Conservation (phyloP, 1,139 yeast genomes). For the Yamadazyma conglobata region DNA sequence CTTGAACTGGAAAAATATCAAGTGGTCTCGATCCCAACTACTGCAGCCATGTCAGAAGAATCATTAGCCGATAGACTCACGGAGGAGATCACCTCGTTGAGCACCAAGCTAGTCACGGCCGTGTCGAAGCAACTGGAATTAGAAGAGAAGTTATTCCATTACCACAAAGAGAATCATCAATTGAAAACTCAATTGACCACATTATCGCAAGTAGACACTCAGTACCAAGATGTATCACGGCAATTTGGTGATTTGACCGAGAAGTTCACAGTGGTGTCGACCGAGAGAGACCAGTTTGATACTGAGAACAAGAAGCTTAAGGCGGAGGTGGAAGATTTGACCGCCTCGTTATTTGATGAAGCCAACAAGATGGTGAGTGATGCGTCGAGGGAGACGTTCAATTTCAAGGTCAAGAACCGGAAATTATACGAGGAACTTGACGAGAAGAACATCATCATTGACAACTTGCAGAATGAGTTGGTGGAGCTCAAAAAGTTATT, state of each 20-base stretch:
- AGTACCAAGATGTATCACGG: constrained; percentile 28
- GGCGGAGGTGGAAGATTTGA: constrained; percentile 72
- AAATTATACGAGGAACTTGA: constrained; percentile 62
- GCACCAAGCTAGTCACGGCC: constrained; percentile 60
- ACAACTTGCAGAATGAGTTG: constrained; percentile 65
- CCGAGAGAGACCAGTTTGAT: constrained; percentile 49
- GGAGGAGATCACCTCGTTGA: constrained; percentile 52
- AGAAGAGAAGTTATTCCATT: constrained; percentile 38
- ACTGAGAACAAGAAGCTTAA: constrained; percentile 55
- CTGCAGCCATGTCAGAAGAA: no score
- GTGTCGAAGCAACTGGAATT: constrained; percentile 56
- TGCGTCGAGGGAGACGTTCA: constrained; percentile 60
- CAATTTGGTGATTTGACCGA: constrained; percentile 29
- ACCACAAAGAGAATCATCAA: constrained; percentile 29
- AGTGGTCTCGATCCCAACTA: no score
- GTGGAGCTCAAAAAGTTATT: constrained; percentile 60
- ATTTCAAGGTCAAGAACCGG: constrained; percentile 49
- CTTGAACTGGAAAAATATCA: no score
- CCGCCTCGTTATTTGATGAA: constrained; percentile 72
- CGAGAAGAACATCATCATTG: constrained; percentile 70
- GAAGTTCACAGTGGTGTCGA: constrained; percentile 31
- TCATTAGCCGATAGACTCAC: constrained; percentile 37
- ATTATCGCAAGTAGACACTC: constrained; percentile 19
- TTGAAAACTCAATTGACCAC: constrained; percentile 20
- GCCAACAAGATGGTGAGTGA: constrained; percentile 78